Conservation (phyloP, 2,329 filamentous ascomycete species). For the Aspergillus sp. region DNA sequence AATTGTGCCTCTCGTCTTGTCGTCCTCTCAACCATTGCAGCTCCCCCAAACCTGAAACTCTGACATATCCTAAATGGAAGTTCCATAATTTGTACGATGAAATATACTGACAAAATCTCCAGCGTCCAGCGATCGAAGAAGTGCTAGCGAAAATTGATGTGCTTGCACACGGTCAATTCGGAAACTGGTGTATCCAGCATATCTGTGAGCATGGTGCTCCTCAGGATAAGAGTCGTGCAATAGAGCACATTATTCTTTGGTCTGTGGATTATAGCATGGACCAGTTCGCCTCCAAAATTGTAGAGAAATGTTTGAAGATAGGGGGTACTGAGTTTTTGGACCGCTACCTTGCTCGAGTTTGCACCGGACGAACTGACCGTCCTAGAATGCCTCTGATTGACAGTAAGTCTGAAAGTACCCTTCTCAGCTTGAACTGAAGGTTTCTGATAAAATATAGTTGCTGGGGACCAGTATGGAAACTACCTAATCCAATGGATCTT, state of each 20-base stretch:
- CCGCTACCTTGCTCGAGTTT: constrained; percentile 90
- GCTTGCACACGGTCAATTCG: constrained; percentile 95
- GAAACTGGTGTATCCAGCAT: constrained; percentile 99
- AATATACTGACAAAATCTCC: constrained; percentile 23
- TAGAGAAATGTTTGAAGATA: constrained; percentile 98
- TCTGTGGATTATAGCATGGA: constrained; percentile 98
- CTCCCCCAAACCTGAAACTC: too few relatives aligned
- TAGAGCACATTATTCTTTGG: constrained; percentile 92
- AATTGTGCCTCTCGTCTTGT: too few relatives aligned
- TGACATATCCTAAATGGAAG: too few relatives aligned
- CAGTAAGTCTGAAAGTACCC: constrained; percentile 53
- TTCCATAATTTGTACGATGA: not conserved
- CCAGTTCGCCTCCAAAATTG: constrained; percentile 97
- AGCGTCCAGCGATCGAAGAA: constrained; percentile 97
- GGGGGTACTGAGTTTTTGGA: constrained; percentile 86
- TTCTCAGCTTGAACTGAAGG: not conserved
- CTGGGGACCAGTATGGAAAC: constrained; percentile 98
- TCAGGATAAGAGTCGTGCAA: constrained; percentile 85
- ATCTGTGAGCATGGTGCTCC: constrained; percentile 95
- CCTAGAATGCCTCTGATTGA: constrained; percentile 97
- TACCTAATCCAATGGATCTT: constrained; percentile 98
- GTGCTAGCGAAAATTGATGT: constrained; percentile 94
- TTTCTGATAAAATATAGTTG: constrained; percentile 54
- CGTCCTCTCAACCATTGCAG: not conserved
- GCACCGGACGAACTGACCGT: constrained; percentile 84